Conservation (phyloP, 2,329 filamentous ascomycete genomes). For the Cladosporium sp. region DNA sequence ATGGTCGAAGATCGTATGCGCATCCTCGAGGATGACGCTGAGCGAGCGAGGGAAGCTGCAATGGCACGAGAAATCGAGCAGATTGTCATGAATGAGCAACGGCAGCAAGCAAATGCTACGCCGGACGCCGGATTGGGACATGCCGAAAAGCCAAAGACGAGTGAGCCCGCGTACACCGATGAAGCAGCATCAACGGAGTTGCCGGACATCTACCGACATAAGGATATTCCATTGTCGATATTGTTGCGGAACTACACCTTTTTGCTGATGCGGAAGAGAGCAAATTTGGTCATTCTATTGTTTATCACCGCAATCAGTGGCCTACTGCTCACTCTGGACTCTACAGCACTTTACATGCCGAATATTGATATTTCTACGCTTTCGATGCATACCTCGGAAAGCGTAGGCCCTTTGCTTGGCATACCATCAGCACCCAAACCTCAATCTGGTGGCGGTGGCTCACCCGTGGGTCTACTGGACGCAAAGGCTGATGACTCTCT, state of each 20-base stretch:
- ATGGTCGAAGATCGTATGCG: constrained; percentile 20
- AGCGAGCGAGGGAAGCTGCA: constrained; percentile 3
- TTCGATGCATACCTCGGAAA: too few species aligned
- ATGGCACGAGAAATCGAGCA: constrained; percentile 7
- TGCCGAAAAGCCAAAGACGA: background rate
- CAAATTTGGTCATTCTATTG: constrained; percentile 46
- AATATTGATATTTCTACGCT: too few species aligned
- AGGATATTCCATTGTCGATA: constrained; percentile 46
- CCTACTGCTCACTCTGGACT: background rate
- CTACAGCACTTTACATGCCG: background rate
- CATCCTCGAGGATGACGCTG: constrained; percentile 10
- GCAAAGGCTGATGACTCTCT: too few species aligned
- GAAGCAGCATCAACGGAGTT: constrained; percentile 14
- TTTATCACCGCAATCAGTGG: constrained; percentile 27
- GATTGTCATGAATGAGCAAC: constrained; percentile 4
- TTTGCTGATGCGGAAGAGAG: constrained; percentile 46
- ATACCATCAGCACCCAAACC: too few species aligned
- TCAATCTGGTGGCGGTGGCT: too few species aligned
- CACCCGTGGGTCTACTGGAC: too few species aligned
- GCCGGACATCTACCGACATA: constrained; percentile 26
- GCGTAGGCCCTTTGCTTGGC: too few species aligned
- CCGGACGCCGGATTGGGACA: background rate
- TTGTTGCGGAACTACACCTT: constrained; percentile 50
- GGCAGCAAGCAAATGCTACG: background rate
- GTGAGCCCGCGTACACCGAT: background rate